Percentiles rank a stretch among this genome's conserved stretches.
Conservation (phyloP, 495 filamentous ascomycete genomes). For the Neurospora sp. region DNA sequence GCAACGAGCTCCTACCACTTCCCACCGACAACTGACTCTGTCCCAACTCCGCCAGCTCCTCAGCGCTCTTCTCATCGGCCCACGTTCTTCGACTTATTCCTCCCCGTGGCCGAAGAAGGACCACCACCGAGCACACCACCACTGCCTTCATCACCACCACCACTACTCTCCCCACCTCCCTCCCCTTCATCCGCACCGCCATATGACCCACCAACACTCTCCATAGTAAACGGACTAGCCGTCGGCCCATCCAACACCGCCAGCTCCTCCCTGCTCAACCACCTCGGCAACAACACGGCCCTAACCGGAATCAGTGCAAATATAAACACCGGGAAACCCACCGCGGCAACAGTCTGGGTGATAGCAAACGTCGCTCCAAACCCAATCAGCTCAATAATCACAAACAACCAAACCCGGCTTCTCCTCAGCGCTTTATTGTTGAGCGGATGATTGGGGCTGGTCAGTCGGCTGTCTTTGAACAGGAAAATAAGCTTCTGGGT, state of each 20-base stretch:
- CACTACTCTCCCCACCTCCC: neutral
- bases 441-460: constrained; percentile 56
- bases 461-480: constrained; percentile 54
- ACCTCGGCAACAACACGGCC: constrained; percentile 59
- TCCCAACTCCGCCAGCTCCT: constrained; percentile 28
- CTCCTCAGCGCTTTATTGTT: constrained; percentile 45
- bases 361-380: constrained; percentile 90
- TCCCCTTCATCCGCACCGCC: constrained; percentile 19
- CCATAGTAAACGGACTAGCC: constrained; percentile 77
- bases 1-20: neutral
- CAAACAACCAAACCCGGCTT: constrained; percentile 62
- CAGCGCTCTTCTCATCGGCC: constrained; percentile 14
- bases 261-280: constrained; percentile 61
- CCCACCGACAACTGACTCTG: constrained; percentile 6
- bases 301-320: constrained; percentile 68
- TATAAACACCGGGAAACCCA: constrained; percentile 88
- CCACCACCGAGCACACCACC: neutral
- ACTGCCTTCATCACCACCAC: constrained; percentile 1
- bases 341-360: constrained; percentile 88
- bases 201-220: constrained; percentile 66
- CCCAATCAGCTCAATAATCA: constrained; percentile 63
- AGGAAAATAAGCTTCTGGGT: constrained; percentile 73
- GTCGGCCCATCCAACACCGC: constrained; percentile 65
- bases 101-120: neutral
- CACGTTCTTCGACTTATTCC: neutral